Evolutionary conservation across 495 filamentous ascomycete genomes (phyloP), one percentile per base, ranked within the genome.

Genomic region (Penicillium soppii): DNA sequence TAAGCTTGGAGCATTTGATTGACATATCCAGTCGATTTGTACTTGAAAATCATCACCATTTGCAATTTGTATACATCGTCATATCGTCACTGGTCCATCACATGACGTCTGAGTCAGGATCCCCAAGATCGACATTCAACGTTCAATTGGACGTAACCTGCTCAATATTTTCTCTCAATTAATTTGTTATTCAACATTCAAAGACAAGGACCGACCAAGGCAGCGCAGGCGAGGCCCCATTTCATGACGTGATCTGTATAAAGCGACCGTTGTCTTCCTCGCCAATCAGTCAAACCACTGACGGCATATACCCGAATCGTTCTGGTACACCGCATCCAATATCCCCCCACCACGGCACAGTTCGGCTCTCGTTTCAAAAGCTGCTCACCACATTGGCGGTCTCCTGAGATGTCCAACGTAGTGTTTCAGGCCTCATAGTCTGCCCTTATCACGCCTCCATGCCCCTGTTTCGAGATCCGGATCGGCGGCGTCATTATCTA

Each of bases 391-490:
- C 62, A 22, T 63, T 27, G 35, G 50, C 43, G 49, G 37, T 36
- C 48, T 48, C 41, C 36, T 63, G 62, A 53, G 43, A 63, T 63
- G 62, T 58, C 36, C 41, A 21, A 17, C 19, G 57, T 45, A 33
- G 36, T 39, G 27, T 48, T 44, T 49, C 29, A 53, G 44, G 42
- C 40, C 52, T 51, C 48, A 44, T 59, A 62, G 50, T 48, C 45
- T 33, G 30, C 13, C 26, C 36, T 20, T 43, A 43, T 39, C 41
- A 45, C 47, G 58, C 57, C 50, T 71, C 36, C 40, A 75, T 75
- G 72, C 72, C 72, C 47, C 66, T 71, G 16, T 73, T 74, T 48
- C 66, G 66, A 29, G 63, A 71, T 52, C 63, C 68, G 7, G 66
- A 74, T 60, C 65, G 61, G 54, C 65, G 63, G 52, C 63, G 53